Percentiles rank a stretch among this genome's conserved stretches.
phyloP scores from a whole-genome alignment of 2,329 filamentous ascomycete genomes.

The Trichophyton simii region DNA sequence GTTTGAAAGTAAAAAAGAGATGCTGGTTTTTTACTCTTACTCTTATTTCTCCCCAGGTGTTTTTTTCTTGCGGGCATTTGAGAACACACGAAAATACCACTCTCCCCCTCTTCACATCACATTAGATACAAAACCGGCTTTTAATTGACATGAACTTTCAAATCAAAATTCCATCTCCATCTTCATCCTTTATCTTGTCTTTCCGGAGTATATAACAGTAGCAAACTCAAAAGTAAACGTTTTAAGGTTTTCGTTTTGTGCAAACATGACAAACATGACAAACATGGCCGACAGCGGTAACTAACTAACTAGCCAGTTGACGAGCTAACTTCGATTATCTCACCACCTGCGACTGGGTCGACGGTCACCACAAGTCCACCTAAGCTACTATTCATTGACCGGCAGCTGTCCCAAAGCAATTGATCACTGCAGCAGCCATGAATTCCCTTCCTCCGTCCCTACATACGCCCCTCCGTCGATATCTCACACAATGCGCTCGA shows the following conservation, averaged over 20 bases:
- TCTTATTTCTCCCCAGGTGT: neutral
- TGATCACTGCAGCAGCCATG: constrained; percentile 2
- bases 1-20: constrained; percentile 1
- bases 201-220: no score
- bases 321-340: no score
- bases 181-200: neutral
- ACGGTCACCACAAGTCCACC: neutral
- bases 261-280: constrained; percentile 3
- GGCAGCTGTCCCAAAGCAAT: neutral
- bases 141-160: constrained; percentile 3
- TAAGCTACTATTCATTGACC: neutral
- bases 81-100: constrained; percentile 1
- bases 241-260: neutral
- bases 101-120: neutral
- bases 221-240: no score
- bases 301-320: no score
- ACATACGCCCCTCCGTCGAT: constrained; percentile 11
- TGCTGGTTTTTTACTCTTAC: neutral
- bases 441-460: constrained; percentile 4
- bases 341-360: no score
- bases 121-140: neutral
- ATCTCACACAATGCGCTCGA: constrained; percentile 11
- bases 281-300: neutral
- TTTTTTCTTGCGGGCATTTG: constrained; percentile 2
- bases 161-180: neutral